Evolutionary conservation across 2,329 filamentous ascomycete species (phyloP).

Genomic region (Nemania serpens): DNA sequence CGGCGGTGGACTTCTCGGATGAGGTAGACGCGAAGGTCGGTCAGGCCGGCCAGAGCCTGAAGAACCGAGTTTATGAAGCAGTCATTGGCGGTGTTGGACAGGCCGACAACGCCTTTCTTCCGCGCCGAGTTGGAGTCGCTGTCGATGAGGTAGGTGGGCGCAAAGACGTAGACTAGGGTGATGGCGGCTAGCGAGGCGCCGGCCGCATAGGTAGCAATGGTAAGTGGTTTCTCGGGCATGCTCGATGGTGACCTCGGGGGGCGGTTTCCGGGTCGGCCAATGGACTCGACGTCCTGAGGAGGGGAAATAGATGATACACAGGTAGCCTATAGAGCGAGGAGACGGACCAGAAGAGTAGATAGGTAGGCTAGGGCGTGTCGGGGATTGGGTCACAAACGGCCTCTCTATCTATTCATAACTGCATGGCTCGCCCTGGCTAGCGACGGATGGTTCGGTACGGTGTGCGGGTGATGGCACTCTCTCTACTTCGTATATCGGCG

Average conservation of each 20-base stretch:
- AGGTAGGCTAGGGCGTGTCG: background rate
- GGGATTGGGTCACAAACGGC: background rate
- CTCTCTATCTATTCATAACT: background rate
- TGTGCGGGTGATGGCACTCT: no score
- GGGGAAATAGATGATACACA: background rate
- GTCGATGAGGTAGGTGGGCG: constrained; percentile 95
- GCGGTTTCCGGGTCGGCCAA: no score
- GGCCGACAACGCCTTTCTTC: constrained; percentile 86
- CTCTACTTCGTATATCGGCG: no score
- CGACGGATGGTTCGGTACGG: background rate
- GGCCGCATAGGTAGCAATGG: constrained; percentile 89
- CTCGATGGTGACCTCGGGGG: background rate
- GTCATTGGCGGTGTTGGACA: constrained; percentile 91
- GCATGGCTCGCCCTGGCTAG: background rate
- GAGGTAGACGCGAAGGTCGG: constrained; percentile 86
- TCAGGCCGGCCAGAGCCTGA: constrained; percentile 87
- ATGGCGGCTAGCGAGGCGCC: constrained; percentile 94
- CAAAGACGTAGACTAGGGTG: constrained; percentile 95
- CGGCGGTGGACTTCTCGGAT: constrained; percentile 89
- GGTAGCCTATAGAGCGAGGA: no score
- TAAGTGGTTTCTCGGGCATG: constrained; percentile 83
- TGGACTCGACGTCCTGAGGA: background rate
- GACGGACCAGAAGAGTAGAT: no score
- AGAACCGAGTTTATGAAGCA: constrained; percentile 97
- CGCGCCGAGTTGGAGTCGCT: constrained; percentile 69